Conservation (phyloP, 495 filamentous ascomycete genomes). For the Xylaria telfairii region DNA sequence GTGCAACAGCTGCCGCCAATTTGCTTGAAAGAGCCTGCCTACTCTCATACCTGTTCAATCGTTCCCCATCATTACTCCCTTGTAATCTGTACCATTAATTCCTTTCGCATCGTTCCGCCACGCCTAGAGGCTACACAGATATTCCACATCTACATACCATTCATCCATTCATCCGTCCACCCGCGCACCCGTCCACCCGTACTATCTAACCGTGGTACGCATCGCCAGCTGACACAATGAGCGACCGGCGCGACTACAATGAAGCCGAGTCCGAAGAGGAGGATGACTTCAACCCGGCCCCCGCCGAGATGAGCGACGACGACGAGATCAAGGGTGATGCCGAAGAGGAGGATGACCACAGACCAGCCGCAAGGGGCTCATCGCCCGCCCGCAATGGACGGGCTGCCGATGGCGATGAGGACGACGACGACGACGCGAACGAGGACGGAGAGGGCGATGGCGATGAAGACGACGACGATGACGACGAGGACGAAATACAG, state of each 20-base stretch:
- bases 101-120: neutral
- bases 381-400: constrained; percentile 30
- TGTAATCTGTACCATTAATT: constrained; percentile 9
- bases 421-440: constrained; percentile 44
- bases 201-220: neutral
- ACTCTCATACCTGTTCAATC: neutral
- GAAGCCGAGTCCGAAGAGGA: constrained; percentile 72
- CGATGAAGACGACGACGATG: constrained; percentile 63
- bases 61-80: constrained; percentile 13
- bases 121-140: neutral
- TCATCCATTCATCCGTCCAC: neutral
- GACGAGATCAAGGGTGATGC: constrained; percentile 62
- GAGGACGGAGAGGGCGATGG: constrained; percentile 40
- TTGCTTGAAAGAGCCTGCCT: neutral
- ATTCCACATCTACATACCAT: neutral
- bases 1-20: constrained; percentile 7
- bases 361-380: constrained; percentile 34
- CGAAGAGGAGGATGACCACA: constrained; percentile 34
- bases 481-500: constrained; percentile 66
- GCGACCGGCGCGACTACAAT: constrained; percentile 41
- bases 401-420: constrained; percentile 31
- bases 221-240: constrained; percentile 50
- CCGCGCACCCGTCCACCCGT: too few relatives aligned
- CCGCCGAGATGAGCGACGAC: constrained; percentile 70
- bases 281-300: constrained; percentile 80